phyloP scores from a whole-genome alignment of 768 basidiomycete species.

The Tubosaeta brunneosetosa region DNA sequence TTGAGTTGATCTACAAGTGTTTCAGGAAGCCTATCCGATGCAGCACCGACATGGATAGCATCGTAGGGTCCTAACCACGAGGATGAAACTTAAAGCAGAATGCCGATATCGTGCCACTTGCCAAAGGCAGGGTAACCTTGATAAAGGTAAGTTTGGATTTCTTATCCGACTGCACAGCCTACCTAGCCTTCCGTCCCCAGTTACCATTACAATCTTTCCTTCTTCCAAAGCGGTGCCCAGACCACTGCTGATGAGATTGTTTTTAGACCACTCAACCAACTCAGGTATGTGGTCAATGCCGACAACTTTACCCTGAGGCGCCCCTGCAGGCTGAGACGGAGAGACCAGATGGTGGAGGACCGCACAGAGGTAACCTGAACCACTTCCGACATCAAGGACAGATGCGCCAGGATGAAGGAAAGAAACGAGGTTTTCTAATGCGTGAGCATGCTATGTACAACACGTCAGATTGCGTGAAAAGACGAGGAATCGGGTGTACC shows the following conservation, averaged over 20 bases:
- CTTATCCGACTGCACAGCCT: conserved; percentile 1
- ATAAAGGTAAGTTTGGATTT: background rate
- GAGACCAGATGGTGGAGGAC: conserved; percentile 73
- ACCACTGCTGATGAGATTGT: conserved; percentile 67
- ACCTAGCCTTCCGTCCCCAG: conserved; percentile 82
- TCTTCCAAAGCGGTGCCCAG: conserved; percentile 49
- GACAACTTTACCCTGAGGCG: conserved; percentile 55
- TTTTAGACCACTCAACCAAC: conserved; percentile 63
- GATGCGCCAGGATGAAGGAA: conserved; percentile 64
- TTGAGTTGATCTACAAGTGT: conserved; percentile 76
- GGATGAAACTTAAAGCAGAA: background rate
- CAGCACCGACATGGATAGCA: conserved; percentile 93
- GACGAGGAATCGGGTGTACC: conserved; percentile 39
- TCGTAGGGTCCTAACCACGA: conserved; percentile 60
- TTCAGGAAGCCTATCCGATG: conserved; percentile 69
- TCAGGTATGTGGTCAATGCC: conserved; percentile 90
- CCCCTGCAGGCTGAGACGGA: conserved; percentile 6
- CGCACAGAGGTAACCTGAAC: conserved; percentile 82
- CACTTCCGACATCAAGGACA: conserved; percentile 87
- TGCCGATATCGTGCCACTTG: conserved; percentile 9
- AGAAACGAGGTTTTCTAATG: conserved; percentile 69
- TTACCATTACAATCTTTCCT: conserved; percentile 56
- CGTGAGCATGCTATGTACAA: conserved; percentile 19
- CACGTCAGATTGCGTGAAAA: background rate
- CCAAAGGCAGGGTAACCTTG: conserved; percentile 36